phyloP scores from a whole-genome alignment of 1,139 yeast species.

The Hanseniaspora sp. region DNA sequence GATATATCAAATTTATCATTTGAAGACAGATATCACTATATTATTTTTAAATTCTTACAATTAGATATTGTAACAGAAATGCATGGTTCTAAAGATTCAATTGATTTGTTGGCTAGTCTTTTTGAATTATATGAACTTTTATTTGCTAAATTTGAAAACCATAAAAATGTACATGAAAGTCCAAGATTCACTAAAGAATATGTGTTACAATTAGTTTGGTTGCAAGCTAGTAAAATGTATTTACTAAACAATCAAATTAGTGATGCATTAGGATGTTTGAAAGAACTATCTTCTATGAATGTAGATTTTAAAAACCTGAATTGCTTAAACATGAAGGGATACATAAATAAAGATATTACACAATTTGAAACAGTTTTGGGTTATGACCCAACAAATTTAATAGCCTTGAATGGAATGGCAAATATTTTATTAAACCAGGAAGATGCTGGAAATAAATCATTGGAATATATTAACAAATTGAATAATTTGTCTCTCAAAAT shows the following conservation, averaged over 20 bases:
- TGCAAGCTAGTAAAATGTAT: slow-evolving; percentile 61
- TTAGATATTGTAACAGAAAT: slow-evolving; percentile 57
- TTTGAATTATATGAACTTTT: slow-evolving; percentile 50
- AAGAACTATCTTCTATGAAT: slow-evolving; percentile 49
- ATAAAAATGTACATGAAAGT: neutral
- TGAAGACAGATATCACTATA: slow-evolving; percentile 42
- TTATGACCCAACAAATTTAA: slow-evolving; percentile 39
- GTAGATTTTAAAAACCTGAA: slow-evolving; percentile 29
- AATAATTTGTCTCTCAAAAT: slow-evolving; percentile 9
- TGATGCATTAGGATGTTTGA: slow-evolving; percentile 63
- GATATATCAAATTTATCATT: slow-evolving; percentile 24
- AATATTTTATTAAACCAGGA: slow-evolving; percentile 37
- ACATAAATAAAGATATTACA: slow-evolving; percentile 39
- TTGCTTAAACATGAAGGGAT: slow-evolving; percentile 44
- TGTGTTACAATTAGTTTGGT: slow-evolving; percentile 57
- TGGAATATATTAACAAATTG: slow-evolving; percentile 23
- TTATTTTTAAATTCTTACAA: slow-evolving; percentile 68
- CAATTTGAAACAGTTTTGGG: slow-evolving; percentile 63
- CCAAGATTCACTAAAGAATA: slow-evolving; percentile 24
- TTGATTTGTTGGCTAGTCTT: slow-evolving; percentile 56
- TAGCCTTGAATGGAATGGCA: slow-evolving; percentile 58
- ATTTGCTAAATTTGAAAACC: slow-evolving; percentile 34
- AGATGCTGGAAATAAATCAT: neutral
- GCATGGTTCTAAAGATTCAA: slow-evolving; percentile 49
- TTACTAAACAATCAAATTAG: slow-evolving; percentile 41